Conservation (phyloP, 2,329 filamentous ascomycete genomes). For the Leptosphaerulina australis region DNA sequence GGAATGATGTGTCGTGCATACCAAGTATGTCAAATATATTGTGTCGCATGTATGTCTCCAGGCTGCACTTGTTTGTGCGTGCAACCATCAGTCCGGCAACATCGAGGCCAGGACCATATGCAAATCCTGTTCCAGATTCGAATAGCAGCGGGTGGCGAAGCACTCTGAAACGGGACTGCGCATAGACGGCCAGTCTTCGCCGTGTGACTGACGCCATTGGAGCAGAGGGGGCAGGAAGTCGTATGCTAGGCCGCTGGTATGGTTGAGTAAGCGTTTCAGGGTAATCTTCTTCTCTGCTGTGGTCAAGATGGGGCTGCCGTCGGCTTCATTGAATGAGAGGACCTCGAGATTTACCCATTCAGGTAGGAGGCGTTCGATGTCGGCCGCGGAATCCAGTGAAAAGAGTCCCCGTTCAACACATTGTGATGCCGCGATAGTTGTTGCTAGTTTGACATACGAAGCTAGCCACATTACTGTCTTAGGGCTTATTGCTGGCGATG, state of each 20-base stretch:
- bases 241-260: constrained; percentile 36
- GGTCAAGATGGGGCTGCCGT: constrained; percentile 18
- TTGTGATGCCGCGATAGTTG: constrained; percentile 37
- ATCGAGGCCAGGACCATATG: constrained; percentile 32
- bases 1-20: constrained; percentile 34
- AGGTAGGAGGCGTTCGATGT: constrained; percentile 32
- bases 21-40: constrained; percentile 32
- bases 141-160: constrained; percentile 31
- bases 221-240: constrained; percentile 26
- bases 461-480: constrained; percentile 42
- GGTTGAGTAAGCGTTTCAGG: constrained; percentile 31
- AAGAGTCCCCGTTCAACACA: constrained; percentile 39
- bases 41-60: constrained; percentile 34
- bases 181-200: constrained; percentile 15
- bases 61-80: constrained; percentile 24
- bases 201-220: constrained; percentile 22
- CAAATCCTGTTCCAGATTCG: constrained; percentile 32
- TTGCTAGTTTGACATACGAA: constrained; percentile 39
- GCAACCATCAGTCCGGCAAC: constrained; percentile 35
- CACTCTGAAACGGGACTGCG: constrained; percentile 18
- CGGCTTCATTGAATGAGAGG: constrained; percentile 21
- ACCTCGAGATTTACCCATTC: constrained; percentile 33
- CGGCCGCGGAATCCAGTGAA: constrained; percentile 29
- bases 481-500: constrained; percentile 21
- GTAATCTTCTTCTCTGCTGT: constrained; percentile 29